Percentiles rank a stretch among this genome's conserved stretches.
These are phyloP conservation scores for Aspergillus funiculosus DNA, from an alignment of 495 filamentous ascomycete species.

Conservation along the genomic window DNA sequence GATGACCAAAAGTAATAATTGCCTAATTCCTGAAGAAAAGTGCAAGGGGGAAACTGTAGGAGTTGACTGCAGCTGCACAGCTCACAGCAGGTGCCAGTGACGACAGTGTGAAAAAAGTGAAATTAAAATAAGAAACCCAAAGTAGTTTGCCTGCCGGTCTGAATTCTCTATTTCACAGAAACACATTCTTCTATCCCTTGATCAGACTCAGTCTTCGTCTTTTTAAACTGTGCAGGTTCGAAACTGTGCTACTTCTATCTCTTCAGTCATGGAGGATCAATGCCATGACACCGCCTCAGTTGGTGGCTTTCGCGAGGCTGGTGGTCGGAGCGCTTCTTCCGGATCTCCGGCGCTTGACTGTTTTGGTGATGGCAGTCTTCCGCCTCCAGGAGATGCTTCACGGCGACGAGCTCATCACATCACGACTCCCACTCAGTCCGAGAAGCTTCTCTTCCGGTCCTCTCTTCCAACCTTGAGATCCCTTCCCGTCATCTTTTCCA, in stretches of 20 bases:
- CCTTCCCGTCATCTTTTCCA: background rate
- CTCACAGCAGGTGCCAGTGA: constrained; percentile 18
- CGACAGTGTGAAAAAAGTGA: constrained; percentile 5
- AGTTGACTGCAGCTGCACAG: constrained; percentile 20
- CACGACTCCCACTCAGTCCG: constrained; percentile 3
- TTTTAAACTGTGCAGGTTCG: constrained; percentile 1
- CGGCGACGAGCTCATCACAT: constrained; percentile 5
- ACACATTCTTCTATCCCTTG: background rate
- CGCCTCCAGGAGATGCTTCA: background rate
- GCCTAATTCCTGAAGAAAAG: constrained; percentile 12
- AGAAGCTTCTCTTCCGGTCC: background rate
- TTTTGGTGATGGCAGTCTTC: constrained; percentile 17
- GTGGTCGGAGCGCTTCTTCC: constrained; percentile 18
- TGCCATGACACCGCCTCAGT: constrained; percentile 7
- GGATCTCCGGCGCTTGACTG: constrained; percentile 24
- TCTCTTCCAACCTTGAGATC: background rate
- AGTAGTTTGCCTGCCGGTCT: constrained; percentile 5
- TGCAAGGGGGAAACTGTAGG: constrained; percentile 23
- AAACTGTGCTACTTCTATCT: background rate
- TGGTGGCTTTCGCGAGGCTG: constrained; percentile 14
- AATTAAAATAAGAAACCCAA: constrained; percentile 10
- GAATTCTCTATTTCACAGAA: constrained; percentile 1
- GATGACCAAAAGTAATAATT: constrained; percentile 10
- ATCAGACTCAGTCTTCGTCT: background rate
- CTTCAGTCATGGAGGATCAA: constrained; percentile 8